A percentile compares a stretch with the other conserved stretches of the same genome.
Conservation (phyloP, 2,329 filamentous ascomycete species). For the Aspergillus intermedius region DNA sequence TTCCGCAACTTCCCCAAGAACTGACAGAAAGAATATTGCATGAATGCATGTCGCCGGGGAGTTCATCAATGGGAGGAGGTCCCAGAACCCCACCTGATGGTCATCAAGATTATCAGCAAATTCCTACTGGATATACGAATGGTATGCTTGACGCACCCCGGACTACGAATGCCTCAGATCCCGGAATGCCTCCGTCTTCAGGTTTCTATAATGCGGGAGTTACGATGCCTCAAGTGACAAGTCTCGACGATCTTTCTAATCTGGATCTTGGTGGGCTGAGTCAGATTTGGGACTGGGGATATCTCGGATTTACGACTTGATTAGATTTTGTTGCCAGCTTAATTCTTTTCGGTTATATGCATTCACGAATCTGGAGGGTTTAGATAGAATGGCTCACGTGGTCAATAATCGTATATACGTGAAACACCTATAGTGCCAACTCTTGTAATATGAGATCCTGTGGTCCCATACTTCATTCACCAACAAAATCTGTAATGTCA, state of each 20-base stretch:
- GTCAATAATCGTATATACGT: neutral
- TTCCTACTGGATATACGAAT: neutral
- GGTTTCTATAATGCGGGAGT: neutral
- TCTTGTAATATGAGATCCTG: too few species aligned
- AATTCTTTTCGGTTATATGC: neutral
- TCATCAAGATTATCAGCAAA: neutral
- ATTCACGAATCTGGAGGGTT: neutral
- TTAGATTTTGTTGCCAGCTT: neutral
- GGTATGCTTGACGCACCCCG: neutral
- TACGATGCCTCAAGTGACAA: neutral
- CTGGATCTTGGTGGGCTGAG: conserved; percentile 20
- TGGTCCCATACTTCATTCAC: too few species aligned
- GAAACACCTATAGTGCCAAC: too few species aligned
- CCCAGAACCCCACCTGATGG: conserved; percentile 1
- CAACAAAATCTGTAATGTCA: too few species aligned
- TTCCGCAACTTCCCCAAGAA: conserved; percentile 8
- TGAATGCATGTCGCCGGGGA: conserved; percentile 1
- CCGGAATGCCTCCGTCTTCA: neutral
- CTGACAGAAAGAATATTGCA: conserved; percentile 1
- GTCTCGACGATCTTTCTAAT: conserved; percentile 5
- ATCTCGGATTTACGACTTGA: conserved; percentile 5
- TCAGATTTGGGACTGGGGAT: conserved; percentile 24
- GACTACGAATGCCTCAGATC: neutral
- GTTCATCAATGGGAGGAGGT: neutral
- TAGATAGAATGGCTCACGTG: neutral